Conservation (phyloP, 2,329 filamentous ascomycete species). For the Claviceps monticola region DNA sequence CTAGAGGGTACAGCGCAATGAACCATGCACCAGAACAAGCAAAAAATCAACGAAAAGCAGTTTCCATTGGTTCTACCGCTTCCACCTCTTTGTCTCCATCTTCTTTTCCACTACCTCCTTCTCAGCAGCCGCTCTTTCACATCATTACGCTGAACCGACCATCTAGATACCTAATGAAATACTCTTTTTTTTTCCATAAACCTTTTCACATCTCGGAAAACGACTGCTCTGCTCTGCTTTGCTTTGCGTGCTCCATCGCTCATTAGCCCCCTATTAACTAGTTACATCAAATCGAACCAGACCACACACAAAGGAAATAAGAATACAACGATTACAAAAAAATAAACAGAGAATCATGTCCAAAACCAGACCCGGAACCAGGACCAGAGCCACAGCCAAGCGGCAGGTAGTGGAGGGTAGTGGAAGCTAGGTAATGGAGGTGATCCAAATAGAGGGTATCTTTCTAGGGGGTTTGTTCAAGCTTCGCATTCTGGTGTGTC, state of each 20-base stretch:
- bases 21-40: background rate
- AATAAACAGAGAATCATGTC: no score
- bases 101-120: background rate
- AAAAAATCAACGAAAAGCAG: background rate
- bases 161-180: background rate
- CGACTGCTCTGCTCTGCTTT: no score
- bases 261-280: no score
- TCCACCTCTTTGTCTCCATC: background rate
- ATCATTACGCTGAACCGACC: background rate
- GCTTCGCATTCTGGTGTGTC: slow-evolving; percentile 17
- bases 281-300: no score
- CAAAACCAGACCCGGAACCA: no score
- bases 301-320: no score
- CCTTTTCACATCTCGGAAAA: no score
- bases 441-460: slow-evolving; percentile 25
- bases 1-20: no score
- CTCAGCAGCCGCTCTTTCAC: background rate
- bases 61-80: background rate
- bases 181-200: no score
- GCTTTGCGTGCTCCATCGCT: no score
- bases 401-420: background rate
- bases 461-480: slow-evolving; percentile 17
- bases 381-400: no score
- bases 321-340: no score
- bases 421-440: background rate